Evolutionary conservation across 2,329 filamentous ascomycete genomes (phyloP).

Genomic region (Fusarium metavorans): DNA sequence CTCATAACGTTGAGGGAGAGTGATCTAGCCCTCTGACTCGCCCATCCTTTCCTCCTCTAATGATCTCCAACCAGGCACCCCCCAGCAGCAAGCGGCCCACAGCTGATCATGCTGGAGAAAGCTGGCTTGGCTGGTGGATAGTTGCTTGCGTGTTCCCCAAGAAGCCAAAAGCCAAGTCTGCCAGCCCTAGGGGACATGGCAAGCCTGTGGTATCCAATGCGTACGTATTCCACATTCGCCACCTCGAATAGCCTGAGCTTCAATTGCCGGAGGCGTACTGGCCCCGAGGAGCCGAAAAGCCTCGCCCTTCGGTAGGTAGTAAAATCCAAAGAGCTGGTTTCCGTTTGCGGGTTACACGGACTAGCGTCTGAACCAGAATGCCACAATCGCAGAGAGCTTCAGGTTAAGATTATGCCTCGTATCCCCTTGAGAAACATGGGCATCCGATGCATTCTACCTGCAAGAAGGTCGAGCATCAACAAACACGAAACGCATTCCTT

Average conservation of each 20-base stretch:
- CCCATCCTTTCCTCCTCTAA: constrained; percentile 24
- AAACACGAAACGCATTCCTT: constrained; percentile 39
- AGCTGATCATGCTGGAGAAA: constrained; percentile 20
- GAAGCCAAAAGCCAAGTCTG: constrained; percentile 23
- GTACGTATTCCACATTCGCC: constrained; percentile 2
- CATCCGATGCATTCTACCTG: constrained; percentile 1
- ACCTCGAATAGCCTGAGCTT: background rate
- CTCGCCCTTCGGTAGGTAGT: background rate
- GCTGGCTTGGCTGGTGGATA: constrained; percentile 6
- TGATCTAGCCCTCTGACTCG: background rate
- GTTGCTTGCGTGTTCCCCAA: constrained; percentile 22
- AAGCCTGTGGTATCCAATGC: background rate
- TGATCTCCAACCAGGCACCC: constrained; percentile 5
- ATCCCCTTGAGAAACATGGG: constrained; percentile 9
- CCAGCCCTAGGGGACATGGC: background rate
- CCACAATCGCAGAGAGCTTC: constrained; percentile 4
- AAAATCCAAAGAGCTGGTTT: constrained; percentile 19
- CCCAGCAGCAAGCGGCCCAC: background rate
- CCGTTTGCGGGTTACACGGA: constrained; percentile 26
- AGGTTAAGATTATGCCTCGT: constrained; percentile 19
- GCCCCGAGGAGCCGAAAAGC: constrained; percentile 12
- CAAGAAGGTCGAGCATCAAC: constrained; percentile 18
- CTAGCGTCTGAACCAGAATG: background rate
- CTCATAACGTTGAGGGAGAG: background rate
- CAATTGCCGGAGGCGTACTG: constrained; percentile 24